phyloP scores from a whole-genome alignment of 2,329 filamentous ascomycete species.

The Pseudocercospora vitis region DNA sequence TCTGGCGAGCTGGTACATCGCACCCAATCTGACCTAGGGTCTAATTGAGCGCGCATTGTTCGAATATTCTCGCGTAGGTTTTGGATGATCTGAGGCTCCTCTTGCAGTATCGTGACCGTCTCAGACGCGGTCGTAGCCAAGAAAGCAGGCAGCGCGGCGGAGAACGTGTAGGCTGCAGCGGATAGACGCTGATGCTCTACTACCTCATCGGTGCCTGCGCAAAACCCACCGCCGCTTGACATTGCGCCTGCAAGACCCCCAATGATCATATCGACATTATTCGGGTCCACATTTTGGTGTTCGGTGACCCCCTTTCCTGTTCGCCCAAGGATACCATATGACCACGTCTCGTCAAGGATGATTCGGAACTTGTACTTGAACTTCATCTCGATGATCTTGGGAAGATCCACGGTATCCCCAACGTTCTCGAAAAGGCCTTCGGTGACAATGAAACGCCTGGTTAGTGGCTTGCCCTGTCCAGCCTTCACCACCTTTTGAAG shows the following conservation, averaged over 20 bases:
- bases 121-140: conserved; percentile 94
- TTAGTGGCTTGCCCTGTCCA: conserved; percentile 83
- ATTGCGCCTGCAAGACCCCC: conserved; percentile 87
- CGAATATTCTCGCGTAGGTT: conserved; percentile 84
- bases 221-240: conserved; percentile 93
- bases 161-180: conserved; percentile 90
- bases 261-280: conserved; percentile 94
- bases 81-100: conserved; percentile 76
- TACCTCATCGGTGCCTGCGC: conserved; percentile 85
- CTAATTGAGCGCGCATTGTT: conserved; percentile 80
- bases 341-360: conserved; percentile 96
- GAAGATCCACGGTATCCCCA: conserved; percentile 81
- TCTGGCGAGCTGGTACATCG: conserved; percentile 75
- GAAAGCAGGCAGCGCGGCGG: conserved; percentile 89
- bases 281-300: conserved; percentile 91
- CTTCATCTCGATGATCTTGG: conserved; percentile 89
- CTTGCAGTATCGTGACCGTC: conserved; percentile 80
- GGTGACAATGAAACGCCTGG: conserved; percentile 90
- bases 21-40: conserved; percentile 93
- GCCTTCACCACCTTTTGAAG: conserved; percentile 84
- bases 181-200: conserved; percentile 95
- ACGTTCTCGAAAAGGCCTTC: conserved; percentile 91
- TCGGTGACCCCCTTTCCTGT: conserved; percentile 92
- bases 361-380: conserved; percentile 97
- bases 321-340: conserved; percentile 88